These are phyloP conservation scores for Pilatotrama ljubarskyi DNA, from an alignment of 768 basidiomycete genomes.

Conservation along the genomic window DNA sequence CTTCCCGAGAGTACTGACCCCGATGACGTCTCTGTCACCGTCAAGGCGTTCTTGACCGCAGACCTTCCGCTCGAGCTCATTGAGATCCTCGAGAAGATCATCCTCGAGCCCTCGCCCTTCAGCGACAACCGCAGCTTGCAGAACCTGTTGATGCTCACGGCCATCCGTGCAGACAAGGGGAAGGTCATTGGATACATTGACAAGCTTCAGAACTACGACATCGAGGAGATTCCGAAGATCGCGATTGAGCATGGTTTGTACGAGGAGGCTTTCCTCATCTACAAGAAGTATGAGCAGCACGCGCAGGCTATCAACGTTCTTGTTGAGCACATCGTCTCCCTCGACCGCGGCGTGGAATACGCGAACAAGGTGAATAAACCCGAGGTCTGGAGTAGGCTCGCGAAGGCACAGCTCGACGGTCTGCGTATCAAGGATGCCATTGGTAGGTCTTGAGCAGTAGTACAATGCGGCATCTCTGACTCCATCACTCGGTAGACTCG, in stretches of 20 bases:
- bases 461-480: neutral
- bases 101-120: constrained; percentile 96
- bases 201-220: constrained; percentile 94
- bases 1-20: constrained; percentile 97
- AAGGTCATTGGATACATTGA: constrained; percentile 98
- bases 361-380: constrained; percentile 96
- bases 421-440: constrained; percentile 98
- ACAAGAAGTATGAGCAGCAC: constrained; percentile 96
- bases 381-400: constrained; percentile 95
- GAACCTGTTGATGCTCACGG: constrained; percentile 91
- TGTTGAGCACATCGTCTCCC: constrained; percentile 96
- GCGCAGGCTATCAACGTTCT: constrained; percentile 96
- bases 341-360: constrained; percentile 94
- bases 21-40: constrained; percentile 97
- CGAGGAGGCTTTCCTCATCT: constrained; percentile 96
- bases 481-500: constrained; percentile 58
- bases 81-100: constrained; percentile 97
- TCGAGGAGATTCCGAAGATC: constrained; percentile 92
- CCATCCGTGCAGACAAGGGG: constrained; percentile 96
- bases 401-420: constrained; percentile 98
- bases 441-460: constrained; percentile 47
- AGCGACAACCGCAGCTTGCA: constrained; percentile 97
- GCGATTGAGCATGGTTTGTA: constrained; percentile 94
- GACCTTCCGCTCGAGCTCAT: constrained; percentile 97
- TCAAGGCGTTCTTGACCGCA: constrained; percentile 97